Base-by-base conservation (phyloP, 192 early-diverging fungal species). In the Spizellomyces sp. region DNA sequence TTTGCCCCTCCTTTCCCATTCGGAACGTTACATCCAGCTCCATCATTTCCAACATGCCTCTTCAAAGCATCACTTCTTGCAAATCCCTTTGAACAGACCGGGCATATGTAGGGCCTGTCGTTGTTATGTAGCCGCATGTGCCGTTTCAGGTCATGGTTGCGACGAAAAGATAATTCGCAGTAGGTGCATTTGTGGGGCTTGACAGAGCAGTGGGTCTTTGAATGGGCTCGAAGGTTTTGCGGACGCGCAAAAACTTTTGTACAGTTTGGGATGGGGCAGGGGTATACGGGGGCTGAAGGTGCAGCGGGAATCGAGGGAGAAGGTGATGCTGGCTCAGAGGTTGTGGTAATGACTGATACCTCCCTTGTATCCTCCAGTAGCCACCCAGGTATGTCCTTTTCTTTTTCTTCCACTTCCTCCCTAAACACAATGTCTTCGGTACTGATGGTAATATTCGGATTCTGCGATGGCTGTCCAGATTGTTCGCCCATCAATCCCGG, bases 151-250 rank as follows among this genome's bases (percentile, higher is more conserved):
- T 70, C 68, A 58, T 70, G 68, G 8, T 61, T 61, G 58, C 68
- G 68, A 6, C 58, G 19, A 22, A 70, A 70, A 22, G n/a, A 5
- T 5, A 61, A 17, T 6, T 12, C 42, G 58, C 68, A 70, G 56
- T 46, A 41, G 42, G 56, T 14, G 68, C 68, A 70, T 44, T 42
- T 45, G 54, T 58, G 57, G 22, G 58, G 65, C 48, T 75, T 67
- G 12, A 14, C 56, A 0, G 41, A 75, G 5, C 79, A 76, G 66
- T 85, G 84, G 48, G 77, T 80, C 59, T 81, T 73, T 66, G 80
- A 64, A 62, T 90, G 88, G 0, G 82, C 77, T 14, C 82, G 83
- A 15, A 88, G 74, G 75, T 88, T 88, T 66, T 86, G 82, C 12
- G 74, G 70, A 4, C 87, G 69, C 0, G 79, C 75, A 67, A 89